These are phyloP conservation scores for Miamiensis avidus DNA, from an alignment of 169 alveolate genomes.

Conservation along the genomic window DNA sequence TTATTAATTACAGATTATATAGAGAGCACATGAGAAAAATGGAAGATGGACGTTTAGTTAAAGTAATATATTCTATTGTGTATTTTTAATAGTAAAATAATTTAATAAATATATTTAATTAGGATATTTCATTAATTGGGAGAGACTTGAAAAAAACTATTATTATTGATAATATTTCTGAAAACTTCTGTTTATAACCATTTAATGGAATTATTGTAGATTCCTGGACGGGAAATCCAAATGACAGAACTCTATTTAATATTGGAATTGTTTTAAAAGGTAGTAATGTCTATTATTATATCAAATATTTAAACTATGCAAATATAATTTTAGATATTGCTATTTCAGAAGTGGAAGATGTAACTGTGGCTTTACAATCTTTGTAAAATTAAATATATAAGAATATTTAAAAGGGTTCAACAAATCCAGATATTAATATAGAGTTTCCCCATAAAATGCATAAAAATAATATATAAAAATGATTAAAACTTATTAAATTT, in stretches of 20 bases:
- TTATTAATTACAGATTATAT: constrained; percentile 77
- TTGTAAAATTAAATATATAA: no score
- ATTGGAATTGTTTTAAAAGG: neutral
- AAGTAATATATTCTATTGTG: neutral
- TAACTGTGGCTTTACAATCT: no score
- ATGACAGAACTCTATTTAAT: constrained; percentile 6
- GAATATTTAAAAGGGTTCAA: neutral
- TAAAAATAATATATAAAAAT: no score
- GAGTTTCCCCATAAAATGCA: neutral
- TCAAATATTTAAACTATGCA: neutral
- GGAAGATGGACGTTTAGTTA: constrained; percentile 46
- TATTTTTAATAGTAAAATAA: no score
- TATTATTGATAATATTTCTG: constrained; percentile 89
- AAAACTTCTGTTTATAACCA: constrained; percentile 82
- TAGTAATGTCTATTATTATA: neutral
- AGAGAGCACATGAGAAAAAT: constrained; percentile 84
- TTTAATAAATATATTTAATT: constrained; percentile 55
- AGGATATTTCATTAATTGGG: constrained; percentile 87
- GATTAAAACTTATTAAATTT: no score
- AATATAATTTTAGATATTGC: neutral
- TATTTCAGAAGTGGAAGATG: neutral
- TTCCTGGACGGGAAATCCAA: constrained; percentile 1
- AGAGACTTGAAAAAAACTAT: constrained; percentile 79
- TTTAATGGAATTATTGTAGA: constrained; percentile 87
- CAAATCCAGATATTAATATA: neutral